Percentiles rank a stretch among this genome's conserved stretches.
These are phyloP conservation scores for Eucalyptus polyanthemos DNA, from an alignment of 345 rosid species.

Conservation along the genomic window DNA sequence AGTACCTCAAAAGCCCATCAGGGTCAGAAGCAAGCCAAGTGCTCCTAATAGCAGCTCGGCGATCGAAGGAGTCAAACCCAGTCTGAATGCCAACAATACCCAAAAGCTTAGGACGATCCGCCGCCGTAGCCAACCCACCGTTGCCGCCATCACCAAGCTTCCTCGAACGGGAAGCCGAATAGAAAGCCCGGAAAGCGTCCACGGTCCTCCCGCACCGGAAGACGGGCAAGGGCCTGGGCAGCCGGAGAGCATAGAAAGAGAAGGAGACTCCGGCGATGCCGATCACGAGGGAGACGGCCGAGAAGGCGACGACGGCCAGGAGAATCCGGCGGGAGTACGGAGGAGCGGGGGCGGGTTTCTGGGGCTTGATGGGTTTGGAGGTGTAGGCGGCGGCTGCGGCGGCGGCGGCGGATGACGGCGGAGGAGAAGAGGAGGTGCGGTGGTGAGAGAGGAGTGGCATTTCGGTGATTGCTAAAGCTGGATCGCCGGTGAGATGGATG, in stretches of 20 bases:
- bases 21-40: constrained; percentile 83
- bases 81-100: constrained; percentile 83
- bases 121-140: neutral
- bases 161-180: constrained; percentile 12
- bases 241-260: constrained; percentile 30
- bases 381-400: neutral
- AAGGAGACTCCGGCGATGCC: constrained; percentile 56
- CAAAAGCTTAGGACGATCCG: constrained; percentile 50
- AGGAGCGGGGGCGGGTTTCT: constrained; percentile 9
- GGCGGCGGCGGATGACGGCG: neutral
- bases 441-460: neutral
- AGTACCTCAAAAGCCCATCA: constrained; percentile 54
- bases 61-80: constrained; percentile 44
- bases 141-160: constrained; percentile 10
- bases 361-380: constrained; percentile 35
- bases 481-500: constrained; percentile 28
- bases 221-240: constrained; percentile 16
- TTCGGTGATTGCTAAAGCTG: neutral
- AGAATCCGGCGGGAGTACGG: constrained; percentile 7
- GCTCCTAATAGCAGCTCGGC: constrained; percentile 41
- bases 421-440: neutral
- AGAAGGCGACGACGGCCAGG: constrained; percentile 21
- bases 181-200: constrained; percentile 37
- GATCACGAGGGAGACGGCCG: constrained; percentile 33
- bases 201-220: constrained; percentile 54